A percentile compares a stretch with the other conserved stretches of the same genome.
phyloP scores from a whole-genome alignment of 2,329 filamentous ascomycete species.

The Microdochium bolleyi region DNA sequence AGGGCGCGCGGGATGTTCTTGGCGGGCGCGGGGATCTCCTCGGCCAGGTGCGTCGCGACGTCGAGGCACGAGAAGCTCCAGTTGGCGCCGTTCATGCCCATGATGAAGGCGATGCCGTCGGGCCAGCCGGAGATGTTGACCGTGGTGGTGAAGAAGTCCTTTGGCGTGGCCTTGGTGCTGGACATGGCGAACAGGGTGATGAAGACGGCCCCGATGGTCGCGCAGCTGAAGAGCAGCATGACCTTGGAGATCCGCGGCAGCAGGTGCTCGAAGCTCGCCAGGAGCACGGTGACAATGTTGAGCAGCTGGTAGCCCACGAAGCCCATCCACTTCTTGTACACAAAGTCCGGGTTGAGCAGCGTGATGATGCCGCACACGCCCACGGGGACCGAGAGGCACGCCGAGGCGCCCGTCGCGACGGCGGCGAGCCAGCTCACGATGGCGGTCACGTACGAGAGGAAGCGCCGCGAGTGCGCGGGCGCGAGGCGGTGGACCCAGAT shows the following conservation, averaged over 20 bases:
- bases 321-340: constrained; percentile 16
- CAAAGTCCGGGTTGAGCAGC: constrained; percentile 13
- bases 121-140: constrained; percentile 16
- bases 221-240: constrained; percentile 16
- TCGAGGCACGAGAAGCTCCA: constrained; percentile 21
- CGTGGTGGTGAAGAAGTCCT: constrained; percentile 12
- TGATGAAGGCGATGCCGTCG: constrained; percentile 18
- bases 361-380: constrained; percentile 12
- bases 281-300: constrained; percentile 11
- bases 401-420: constrained; percentile 8
- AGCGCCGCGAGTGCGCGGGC: constrained; percentile 4
- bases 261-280: constrained; percentile 12
- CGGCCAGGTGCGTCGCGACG: constrained; percentile 16
- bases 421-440: constrained; percentile 17
- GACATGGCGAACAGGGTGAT: constrained; percentile 17
- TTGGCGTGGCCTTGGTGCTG: constrained; percentile 5
- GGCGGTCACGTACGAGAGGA: constrained; percentile 15
- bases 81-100: constrained; percentile 18
- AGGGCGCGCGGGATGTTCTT: constrained; percentile 14
- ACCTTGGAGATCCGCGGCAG: constrained; percentile 16
- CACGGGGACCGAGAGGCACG: constrained; percentile 13
- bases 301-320: constrained; percentile 17
- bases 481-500: constrained; percentile 16
- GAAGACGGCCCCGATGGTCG: constrained; percentile 12
- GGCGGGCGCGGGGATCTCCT: constrained; percentile 17